Conservation (phyloP, 208 protist genomes). For the Acanthamoeba royreba region DNA sequence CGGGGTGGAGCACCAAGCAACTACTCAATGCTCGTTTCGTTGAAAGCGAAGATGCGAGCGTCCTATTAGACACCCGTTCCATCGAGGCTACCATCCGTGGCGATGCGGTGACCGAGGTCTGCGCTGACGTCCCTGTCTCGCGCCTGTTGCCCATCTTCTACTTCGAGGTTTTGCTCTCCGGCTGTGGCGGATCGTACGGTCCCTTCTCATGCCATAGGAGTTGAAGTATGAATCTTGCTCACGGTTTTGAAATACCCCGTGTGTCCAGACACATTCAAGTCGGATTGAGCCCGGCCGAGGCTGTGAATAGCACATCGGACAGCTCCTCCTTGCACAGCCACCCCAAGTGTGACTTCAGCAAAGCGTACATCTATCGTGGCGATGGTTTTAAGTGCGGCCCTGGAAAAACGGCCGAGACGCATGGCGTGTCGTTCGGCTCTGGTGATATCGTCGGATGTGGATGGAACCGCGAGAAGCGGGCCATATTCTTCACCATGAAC, state of each 20-base stretch:
- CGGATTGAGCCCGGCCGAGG: neutral
- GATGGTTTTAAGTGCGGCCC: constrained; percentile 10
- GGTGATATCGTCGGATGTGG: constrained; percentile 20
- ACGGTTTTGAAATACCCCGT: too few species aligned
- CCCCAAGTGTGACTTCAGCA: neutral
- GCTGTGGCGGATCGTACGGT: constrained; percentile 20
- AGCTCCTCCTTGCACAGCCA: neutral
- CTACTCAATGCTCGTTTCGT: neutral
- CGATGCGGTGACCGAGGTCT: neutral
- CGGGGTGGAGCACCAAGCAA: neutral
- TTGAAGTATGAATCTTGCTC: too few species aligned
- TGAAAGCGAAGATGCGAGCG: neutral
- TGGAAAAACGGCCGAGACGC: neutral
- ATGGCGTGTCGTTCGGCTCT: neutral
- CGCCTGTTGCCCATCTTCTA: constrained; percentile 24
- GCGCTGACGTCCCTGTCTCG: neutral
- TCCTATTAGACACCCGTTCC: neutral
- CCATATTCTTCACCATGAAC: constrained; percentile 50
- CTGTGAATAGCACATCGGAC: neutral
- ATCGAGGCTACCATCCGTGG: neutral
- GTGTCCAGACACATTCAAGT: neutral
- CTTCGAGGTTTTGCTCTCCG: constrained; percentile 22
- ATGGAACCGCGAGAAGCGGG: neutral
- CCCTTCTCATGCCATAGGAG: too few species aligned
- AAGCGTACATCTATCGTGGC: constrained; percentile 6